Percentiles rank a stretch among this genome's conserved stretches.
These are phyloP conservation scores for Claviceps quebecensis DNA, from an alignment of 2,329 filamentous ascomycete species.

Conservation along the genomic window DNA sequence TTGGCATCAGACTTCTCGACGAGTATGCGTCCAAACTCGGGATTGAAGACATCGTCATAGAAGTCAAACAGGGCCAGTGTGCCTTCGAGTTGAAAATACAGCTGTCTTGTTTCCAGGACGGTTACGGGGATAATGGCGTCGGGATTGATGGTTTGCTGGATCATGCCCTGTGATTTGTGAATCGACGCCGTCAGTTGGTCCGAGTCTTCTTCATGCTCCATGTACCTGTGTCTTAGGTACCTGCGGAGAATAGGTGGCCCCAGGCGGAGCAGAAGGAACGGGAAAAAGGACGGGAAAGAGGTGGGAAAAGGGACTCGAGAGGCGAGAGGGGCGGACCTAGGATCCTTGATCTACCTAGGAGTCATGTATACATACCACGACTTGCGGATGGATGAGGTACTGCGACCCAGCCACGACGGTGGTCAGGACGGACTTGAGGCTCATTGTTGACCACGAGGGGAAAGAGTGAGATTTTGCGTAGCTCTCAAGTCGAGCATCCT, in stretches of 20 bases:
- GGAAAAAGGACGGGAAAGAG: not conserved
- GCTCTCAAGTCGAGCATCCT: conserved; percentile 1
- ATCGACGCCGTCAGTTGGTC: not conserved
- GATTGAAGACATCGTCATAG: conserved; percentile 25
- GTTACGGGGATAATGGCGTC: conserved; percentile 27
- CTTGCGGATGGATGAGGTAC: conserved; percentile 26
- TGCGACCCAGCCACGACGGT: conserved; percentile 23
- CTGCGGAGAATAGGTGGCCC: no score
- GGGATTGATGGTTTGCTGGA: conserved; percentile 27
- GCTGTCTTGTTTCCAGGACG: conserved; percentile 23
- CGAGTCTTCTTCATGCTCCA: not conserved
- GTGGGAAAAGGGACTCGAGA: not conserved
- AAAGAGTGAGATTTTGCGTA: not conserved
- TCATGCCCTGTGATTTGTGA: conserved; percentile 18
- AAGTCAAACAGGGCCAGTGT: conserved; percentile 19
- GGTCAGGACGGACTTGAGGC: conserved; percentile 18
- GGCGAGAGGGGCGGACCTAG: no score
- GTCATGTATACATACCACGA: conserved; percentile 16
- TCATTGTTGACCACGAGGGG: not conserved
- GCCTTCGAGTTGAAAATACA: conserved; percentile 22
- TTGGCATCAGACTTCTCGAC: conserved; percentile 23
- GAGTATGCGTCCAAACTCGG: conserved; percentile 24
- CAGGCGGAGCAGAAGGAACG: not conserved
- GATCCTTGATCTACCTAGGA: not conserved
- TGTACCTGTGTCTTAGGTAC: not conserved